Evolutionary conservation across 495 filamentous ascomycete genomes (phyloP).

Genomic region (Tuber calosporum): DNA sequence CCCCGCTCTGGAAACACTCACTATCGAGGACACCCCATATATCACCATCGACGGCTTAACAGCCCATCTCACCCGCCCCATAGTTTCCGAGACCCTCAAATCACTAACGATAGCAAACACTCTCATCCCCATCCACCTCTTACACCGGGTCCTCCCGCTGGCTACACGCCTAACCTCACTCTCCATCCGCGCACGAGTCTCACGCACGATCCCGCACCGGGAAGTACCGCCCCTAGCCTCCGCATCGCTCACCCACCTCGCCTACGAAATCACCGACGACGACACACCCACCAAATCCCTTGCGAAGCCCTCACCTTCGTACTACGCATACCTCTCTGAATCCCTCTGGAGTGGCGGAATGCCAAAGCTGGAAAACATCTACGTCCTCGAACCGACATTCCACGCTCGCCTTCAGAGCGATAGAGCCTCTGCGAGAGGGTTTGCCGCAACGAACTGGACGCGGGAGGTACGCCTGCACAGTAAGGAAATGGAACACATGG

Average conservation of each 20-base stretch:
- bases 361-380: constrained; percentile 64
- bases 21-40: constrained; percentile 56
- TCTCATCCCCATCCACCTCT: constrained; percentile 51
- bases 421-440: constrained; percentile 37
- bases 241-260: constrained; percentile 57
- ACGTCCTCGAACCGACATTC: constrained; percentile 77
- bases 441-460: constrained; percentile 40
- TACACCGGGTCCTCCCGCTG: constrained; percentile 42
- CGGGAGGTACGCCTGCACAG: constrained; percentile 22
- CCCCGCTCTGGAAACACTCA: constrained; percentile 55
- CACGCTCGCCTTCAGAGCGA: constrained; percentile 59
- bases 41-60: constrained; percentile 61
- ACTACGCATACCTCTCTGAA: constrained; percentile 79
- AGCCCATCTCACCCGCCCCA: constrained; percentile 56
- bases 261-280: constrained; percentile 72
- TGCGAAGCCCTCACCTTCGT: constrained; percentile 56
- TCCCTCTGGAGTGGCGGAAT: constrained; percentile 70
- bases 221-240: constrained; percentile 60
- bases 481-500: constrained; percentile 34
- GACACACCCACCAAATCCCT: constrained; percentile 52
- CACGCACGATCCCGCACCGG: constrained; percentile 43
- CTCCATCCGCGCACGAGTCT: constrained; percentile 42
- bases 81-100: constrained; percentile 39
- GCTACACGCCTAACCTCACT: constrained; percentile 38
- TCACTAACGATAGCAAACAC: constrained; percentile 53